These are phyloP conservation scores for Orychophragmus violaceus DNA, from an alignment of 345 rosid species.

Conservation along the genomic window DNA sequence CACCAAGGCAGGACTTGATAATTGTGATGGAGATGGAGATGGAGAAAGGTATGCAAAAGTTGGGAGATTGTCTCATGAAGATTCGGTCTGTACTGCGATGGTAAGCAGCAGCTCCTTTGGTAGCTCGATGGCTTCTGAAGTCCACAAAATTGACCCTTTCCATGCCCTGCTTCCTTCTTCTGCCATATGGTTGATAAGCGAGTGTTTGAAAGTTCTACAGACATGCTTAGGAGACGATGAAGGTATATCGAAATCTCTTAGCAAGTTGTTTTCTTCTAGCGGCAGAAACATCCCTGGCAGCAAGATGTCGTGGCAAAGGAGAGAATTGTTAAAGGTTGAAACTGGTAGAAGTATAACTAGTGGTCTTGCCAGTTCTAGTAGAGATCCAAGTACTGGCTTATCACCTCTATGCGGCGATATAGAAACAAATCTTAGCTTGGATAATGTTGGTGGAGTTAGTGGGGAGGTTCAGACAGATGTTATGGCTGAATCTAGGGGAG, in stretches of 20 bases:
- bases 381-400: conserved; percentile 32
- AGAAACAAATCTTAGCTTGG: conserved; percentile 33
- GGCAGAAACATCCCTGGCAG: conserved; percentile 34
- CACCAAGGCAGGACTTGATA: conserved; percentile 30
- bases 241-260: conserved; percentile 36
- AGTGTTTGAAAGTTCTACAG: conserved; percentile 73
- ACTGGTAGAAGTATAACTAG: conserved; percentile 51
- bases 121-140: conserved; percentile 37
- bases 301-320: conserved; percentile 51
- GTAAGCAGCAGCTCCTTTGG: conserved; percentile 45
- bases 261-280: conserved; percentile 28
- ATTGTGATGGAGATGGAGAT: conserved; percentile 44
- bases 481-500: conserved; percentile 29
- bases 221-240: conserved; percentile 60
- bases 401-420: conserved; percentile 31
- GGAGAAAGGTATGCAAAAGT: conserved; percentile 72
- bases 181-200: conserved; percentile 51
- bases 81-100: conserved; percentile 53
- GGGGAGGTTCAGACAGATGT: conserved; percentile 28
- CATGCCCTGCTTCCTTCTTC: conserved; percentile 45
- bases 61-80: conserved; percentile 70
- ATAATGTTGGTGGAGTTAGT: conserved; percentile 31
- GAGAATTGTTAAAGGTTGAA: conserved; percentile 45
- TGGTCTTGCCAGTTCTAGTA: conserved; percentile 48
- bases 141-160: conserved; percentile 22